A percentile compares a stretch with the other conserved stretches of the same genome.
These are phyloP conservation scores for Aspergillus sp. DNA, from an alignment of 2,329 filamentous ascomycete species.

Conservation along the genomic window DNA sequence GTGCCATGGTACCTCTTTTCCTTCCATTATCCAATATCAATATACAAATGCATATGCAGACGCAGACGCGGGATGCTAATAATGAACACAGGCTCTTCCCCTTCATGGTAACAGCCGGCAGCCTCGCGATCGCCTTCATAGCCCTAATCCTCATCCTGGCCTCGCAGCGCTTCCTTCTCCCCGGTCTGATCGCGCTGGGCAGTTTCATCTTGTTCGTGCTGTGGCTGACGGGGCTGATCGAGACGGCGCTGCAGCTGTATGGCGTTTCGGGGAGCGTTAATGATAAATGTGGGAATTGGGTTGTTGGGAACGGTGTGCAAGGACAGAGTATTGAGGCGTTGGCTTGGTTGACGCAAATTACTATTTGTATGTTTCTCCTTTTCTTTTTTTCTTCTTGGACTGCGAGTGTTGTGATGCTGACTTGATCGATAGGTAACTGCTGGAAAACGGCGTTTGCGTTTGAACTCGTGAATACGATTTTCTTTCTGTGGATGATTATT, in stretches of 20 bases:
- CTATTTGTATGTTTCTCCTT: constrained; percentile 46
- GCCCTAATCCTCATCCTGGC: constrained; percentile 51
- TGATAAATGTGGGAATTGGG: constrained; percentile 51
- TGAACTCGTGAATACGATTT: constrained; percentile 55
- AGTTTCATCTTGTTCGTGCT: constrained; percentile 55
- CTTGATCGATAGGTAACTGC: constrained; percentile 41
- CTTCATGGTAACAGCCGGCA: constrained; percentile 52
- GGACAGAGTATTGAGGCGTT: constrained; percentile 49
- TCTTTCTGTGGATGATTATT: constrained; percentile 59
- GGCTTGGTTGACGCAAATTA: constrained; percentile 55
- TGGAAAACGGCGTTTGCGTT: constrained; percentile 58
- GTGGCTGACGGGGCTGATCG: constrained; percentile 55
- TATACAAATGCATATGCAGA: not conserved
- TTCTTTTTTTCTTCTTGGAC: not conserved
- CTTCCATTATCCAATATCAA: not conserved
- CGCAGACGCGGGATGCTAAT: not conserved
- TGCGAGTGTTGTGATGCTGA: not conserved
- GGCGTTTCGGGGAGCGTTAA: constrained; percentile 49
- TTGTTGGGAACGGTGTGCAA: constrained; percentile 38
- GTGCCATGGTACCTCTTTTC: constrained; percentile 48
- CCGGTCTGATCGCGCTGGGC: constrained; percentile 51
- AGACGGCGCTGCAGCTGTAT: constrained; percentile 55
- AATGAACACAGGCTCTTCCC: constrained; percentile 50
- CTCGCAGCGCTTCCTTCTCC: constrained; percentile 48
- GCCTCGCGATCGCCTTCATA: constrained; percentile 51